Evolutionary conservation across 306 rosid species (phyloP).

Genomic region (Trifolium repens): DNA sequence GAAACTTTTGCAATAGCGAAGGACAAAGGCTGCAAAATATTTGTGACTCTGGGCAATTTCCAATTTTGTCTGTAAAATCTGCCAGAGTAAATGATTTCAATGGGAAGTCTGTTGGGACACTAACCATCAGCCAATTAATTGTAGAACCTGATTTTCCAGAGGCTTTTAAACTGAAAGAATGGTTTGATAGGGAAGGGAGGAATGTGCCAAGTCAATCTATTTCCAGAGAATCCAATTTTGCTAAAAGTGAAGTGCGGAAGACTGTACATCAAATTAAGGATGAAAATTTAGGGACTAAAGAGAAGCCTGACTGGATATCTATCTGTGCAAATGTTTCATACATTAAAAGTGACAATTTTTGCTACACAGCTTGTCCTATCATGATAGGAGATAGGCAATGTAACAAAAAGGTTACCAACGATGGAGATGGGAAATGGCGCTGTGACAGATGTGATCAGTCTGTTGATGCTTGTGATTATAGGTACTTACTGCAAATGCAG

Average conservation of each 20-base stretch:
- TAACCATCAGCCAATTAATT: constrained; percentile 68
- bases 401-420: constrained; percentile 78
- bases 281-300: constrained; percentile 88
- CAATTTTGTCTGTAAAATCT: constrained; percentile 79
- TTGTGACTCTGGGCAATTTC: constrained; percentile 76
- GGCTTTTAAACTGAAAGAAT: constrained; percentile 58
- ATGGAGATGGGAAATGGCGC: constrained; percentile 92
- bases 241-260: constrained; percentile 65
- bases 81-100: constrained; percentile 80
- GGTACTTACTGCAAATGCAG: constrained; percentile 81
- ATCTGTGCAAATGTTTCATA: constrained; percentile 68
- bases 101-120: constrained; percentile 83
- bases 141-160: constrained; percentile 72
- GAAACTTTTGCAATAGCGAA: constrained; percentile 70
- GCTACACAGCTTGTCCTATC: constrained; percentile 87
- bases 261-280: constrained; percentile 83
- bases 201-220: constrained; percentile 62
- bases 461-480: constrained; percentile 72
- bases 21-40: constrained; percentile 78
- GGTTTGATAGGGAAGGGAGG: constrained; percentile 87
- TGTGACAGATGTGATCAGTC: constrained; percentile 81
- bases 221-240: constrained; percentile 64
- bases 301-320: constrained; percentile 94
- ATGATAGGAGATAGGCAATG: constrained; percentile 84
- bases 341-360: constrained; percentile 73